Base-by-base conservation (phyloP, 257 asterid genomes). In the Rhazya stricta region DNA sequence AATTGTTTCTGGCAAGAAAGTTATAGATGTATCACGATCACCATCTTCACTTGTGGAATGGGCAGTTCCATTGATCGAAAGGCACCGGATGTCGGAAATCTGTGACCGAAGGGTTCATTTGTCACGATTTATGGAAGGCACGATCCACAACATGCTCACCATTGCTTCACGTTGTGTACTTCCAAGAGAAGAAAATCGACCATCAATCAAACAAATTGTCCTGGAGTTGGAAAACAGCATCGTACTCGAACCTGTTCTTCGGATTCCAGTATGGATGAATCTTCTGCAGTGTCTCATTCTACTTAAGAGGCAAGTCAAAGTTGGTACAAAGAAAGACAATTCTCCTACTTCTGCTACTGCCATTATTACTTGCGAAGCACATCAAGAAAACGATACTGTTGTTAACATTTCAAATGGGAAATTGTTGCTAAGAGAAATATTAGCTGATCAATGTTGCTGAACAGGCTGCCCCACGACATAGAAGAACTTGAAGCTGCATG, bases 1-100 rank as follows among this genome's bases (percentile, higher is more conserved):
- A 84, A 77, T 91, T 46, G 60, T 91, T 1, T 86, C 94, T 0
- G 85, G 86, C 0, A 57, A 88, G 16, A 86, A 80, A 77, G 95
- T 42, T 11, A 86, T 91, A 18, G 97, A 91, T 6, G 81, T 91
- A 32, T 41, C 43, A 0, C 72, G 65, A 75, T 86, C 91, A 0
- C 93, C 97, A 0, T 75, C 92, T 12, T 84, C 91, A 0, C 71
- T 90, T 5, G 90, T 87, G 19, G 96, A 92, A 4, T 92, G 96
- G 96, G 96, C 93, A 2, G 36, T 70, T 15, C 85, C 87, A 2
- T 27, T 89, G 74, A 81, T 92, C 30, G 42, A 81, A 11, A 63
- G 57, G 9, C 74, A 88, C 9, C 77, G 81, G 29, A 63, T 13
- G 5, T 34, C 71, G 39, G 91, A 88, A 25, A 77, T 91, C 25